Percentiles rank a stretch among this genome's conserved stretches.
Conservation (phyloP, 176 grass and related monocot genomes). For the Bonia amplexicaulis region DNA sequence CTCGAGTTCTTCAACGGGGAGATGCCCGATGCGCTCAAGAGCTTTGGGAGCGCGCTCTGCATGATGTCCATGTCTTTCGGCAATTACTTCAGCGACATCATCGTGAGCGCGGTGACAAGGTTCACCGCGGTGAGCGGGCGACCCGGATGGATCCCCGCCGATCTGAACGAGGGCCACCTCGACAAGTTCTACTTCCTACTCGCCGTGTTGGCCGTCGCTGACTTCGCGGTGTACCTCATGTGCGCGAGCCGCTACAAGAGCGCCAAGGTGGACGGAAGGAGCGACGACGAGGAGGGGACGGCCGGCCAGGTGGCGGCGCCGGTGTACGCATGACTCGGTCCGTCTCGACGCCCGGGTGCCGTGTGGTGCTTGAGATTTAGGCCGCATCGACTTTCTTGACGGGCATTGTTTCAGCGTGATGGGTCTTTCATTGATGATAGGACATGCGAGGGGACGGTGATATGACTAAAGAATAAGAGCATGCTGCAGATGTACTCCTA, state of each 20-base stretch:
- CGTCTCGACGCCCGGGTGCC: neutral
- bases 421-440: slow-evolving; percentile 43
- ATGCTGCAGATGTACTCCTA: neutral
- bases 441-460: neutral
- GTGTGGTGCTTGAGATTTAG: slow-evolving; percentile 39
- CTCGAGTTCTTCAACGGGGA: slow-evolving; percentile 92
- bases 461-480: slow-evolving; percentile 32
- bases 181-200: slow-evolving; percentile 90
- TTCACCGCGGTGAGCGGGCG: slow-evolving; percentile 31
- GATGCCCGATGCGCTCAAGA: slow-evolving; percentile 81
- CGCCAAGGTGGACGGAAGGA: slow-evolving; percentile 49
- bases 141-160: slow-evolving; percentile 73
- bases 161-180: slow-evolving; percentile 77
- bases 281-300: slow-evolving; percentile 16
- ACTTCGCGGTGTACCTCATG: slow-evolving; percentile 65
- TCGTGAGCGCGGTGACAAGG: slow-evolving; percentile 68
- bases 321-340: neutral
- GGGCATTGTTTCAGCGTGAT: neutral
- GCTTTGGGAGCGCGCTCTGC: slow-evolving; percentile 92
- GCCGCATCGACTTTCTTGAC: neutral
- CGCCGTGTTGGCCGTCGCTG: slow-evolving; percentile 45
- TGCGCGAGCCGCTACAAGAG: slow-evolving; percentile 49
- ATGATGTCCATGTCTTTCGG: slow-evolving; percentile 96
- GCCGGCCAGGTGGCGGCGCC: neutral
- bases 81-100: slow-evolving; percentile 83